Evolutionary conservation across 177 flowering plant species (phyloP).

Genomic region (Telopea speciosissima): DNA sequence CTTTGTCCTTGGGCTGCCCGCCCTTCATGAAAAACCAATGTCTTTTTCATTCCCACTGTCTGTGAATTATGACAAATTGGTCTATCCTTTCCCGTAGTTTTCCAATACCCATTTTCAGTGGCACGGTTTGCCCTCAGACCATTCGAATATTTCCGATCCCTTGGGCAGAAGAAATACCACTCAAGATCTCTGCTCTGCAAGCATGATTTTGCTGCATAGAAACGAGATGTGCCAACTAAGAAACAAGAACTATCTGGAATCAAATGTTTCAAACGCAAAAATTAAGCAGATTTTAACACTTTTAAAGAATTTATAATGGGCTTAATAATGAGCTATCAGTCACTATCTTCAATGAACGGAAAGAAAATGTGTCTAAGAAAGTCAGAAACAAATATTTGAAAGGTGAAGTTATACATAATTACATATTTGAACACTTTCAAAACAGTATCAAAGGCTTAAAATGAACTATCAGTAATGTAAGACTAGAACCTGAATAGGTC

Average conservation of each 20-base stretch:
- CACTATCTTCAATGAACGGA: too few species aligned
- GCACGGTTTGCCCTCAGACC: conserved; percentile 51
- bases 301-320: too few species aligned
- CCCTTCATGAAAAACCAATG: conserved; percentile 53
- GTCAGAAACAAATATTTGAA: too few species aligned
- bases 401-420: too few species aligned
- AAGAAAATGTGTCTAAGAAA: too few species aligned
- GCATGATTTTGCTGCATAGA: conserved; percentile 32
- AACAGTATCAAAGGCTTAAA: too few species aligned
- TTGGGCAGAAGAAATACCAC: conserved; percentile 70
- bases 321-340: too few species aligned
- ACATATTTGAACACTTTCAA: too few species aligned
- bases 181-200: conserved; percentile 42
- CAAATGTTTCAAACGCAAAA: not conserved
- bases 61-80: conserved; percentile 21
- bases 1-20: conserved; percentile 48
- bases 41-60: conserved; percentile 52
- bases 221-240: not conserved
- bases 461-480: too few species aligned
- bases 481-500: too few species aligned
- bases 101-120: conserved; percentile 63
- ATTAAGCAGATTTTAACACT: not conserved
- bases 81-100: conserved; percentile 66
- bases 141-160: conserved; percentile 43
- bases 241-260: not conserved